Evolutionary conservation across 192 early-diverging fungal species (phyloP), one percentile per base, ranked within the genome.

Genomic region (Cetraspora pellucida): DNA sequence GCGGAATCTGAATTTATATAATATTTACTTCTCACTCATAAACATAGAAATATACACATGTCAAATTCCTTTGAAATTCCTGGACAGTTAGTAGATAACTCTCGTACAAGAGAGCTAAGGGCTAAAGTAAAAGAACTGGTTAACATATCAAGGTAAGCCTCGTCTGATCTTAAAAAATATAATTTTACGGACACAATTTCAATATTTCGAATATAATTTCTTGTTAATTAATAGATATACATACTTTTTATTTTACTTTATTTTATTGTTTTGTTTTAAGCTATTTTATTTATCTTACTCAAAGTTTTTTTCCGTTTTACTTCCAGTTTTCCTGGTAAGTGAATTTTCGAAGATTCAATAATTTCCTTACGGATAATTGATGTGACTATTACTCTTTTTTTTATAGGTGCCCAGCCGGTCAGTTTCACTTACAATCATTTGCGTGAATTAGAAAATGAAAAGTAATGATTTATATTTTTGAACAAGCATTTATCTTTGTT

Each of bases 341-440:
- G 10, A 28, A 28, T 5, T 23, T 60, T 4, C 23, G 4, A 25
- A 5, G 23, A 27, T n/a, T n/a, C n/a, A n/a, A n/a, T n/a, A 13
- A 28, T 21, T 23, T 58, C 10, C 8, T 23, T 58, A 6, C 55
- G 19, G 10, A 58, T n/a, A 58, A n/a, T 65, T 28, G 8, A n/a
- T 14, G 31, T 44, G 14, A 65, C 31, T 19, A 37, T 44, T 43
- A 25, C 19, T 25, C 13, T 28, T 46, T 25, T 23, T 44, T 86
- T 89, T 68, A 79, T 79, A 73, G 91, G 91, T 9, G 88, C 90
- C 1, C 91, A 92, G 77, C 91, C 90, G 16, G 82, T 91, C 11
- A 89, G 89, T 65, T 92, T 92, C 73, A 77, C 77, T 21, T 73
- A 79, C 21, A 10, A 55, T 0, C 88, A 89, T 63, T 71, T 92